These are phyloP conservation scores for Phytophthora podocarpi DNA, from an alignment of 352 stramenopile species.

Conservation along the genomic window DNA sequence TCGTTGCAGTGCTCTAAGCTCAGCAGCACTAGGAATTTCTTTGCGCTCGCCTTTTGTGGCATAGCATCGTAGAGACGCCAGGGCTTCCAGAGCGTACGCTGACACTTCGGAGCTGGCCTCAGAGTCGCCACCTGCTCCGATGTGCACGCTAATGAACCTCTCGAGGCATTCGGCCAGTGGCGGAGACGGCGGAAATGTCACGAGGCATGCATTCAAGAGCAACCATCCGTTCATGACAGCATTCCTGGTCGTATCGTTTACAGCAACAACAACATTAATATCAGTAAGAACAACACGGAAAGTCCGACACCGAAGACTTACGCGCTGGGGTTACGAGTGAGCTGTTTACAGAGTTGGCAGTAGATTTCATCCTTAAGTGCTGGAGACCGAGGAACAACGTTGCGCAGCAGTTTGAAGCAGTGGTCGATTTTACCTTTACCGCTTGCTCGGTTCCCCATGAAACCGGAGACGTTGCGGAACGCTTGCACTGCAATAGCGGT, in stretches of 20 bases:
- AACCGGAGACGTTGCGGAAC: slow-evolving; percentile 78
- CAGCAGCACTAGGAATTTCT: slow-evolving; percentile 61
- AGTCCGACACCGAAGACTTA: slow-evolving; percentile 13
- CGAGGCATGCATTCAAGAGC: slow-evolving; percentile 65
- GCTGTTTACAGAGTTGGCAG: slow-evolving; percentile 83
- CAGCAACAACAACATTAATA: background rate
- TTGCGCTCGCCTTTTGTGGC: slow-evolving; percentile 52
- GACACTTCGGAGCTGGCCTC: slow-evolving; percentile 34
- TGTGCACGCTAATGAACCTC: slow-evolving; percentile 52
- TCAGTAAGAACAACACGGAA: slow-evolving; percentile 6
- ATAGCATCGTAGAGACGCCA: slow-evolving; percentile 44
- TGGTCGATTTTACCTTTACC: slow-evolving; percentile 69
- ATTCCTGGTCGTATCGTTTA: slow-evolving; percentile 32
- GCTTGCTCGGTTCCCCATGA: slow-evolving; percentile 75
- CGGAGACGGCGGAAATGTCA: slow-evolving; percentile 61
- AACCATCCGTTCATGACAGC: slow-evolving; percentile 71
- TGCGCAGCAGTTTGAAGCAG: slow-evolving; percentile 75
- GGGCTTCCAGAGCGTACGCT: slow-evolving; percentile 47
- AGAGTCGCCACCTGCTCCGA: slow-evolving; percentile 18
- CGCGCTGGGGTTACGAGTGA: slow-evolving; percentile 63
- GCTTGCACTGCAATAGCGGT: slow-evolving; percentile 58
- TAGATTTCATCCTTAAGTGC: slow-evolving; percentile 82
- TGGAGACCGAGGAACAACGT: slow-evolving; percentile 56
- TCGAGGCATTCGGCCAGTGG: slow-evolving; percentile 59
- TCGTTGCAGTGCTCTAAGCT: slow-evolving; percentile 61